Conservation (phyloP, 495 filamentous ascomycete genomes). For the Hypomontagnella monticulosa region DNA sequence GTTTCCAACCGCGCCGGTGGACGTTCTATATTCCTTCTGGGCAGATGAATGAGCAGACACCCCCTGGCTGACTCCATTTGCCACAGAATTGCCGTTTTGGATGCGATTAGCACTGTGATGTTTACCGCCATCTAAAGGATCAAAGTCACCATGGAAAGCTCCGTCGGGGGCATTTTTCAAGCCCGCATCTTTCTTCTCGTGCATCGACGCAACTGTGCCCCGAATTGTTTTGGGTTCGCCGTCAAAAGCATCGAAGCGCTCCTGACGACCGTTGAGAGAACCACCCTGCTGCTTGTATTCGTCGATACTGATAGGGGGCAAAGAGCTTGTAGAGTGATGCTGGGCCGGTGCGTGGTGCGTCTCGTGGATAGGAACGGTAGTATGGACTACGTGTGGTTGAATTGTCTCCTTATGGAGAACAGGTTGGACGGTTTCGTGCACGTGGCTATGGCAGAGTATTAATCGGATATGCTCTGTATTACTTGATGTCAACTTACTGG, state of each 20-base stretch:
- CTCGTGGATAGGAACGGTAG: constrained; percentile 73
- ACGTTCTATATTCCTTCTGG: constrained; percentile 17
- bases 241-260: constrained; percentile 64
- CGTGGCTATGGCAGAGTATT: constrained; percentile 44
- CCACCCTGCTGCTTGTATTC: constrained; percentile 70
- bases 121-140: constrained; percentile 27
- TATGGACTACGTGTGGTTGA: constrained; percentile 72
- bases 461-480: background rate
- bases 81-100: constrained; percentile 3
- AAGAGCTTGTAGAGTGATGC: constrained; percentile 65
- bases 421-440: constrained; percentile 72
- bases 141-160: constrained; percentile 30
- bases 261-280: constrained; percentile 61
- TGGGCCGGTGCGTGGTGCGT: constrained; percentile 68
- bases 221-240: constrained; percentile 64
- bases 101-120: constrained; percentile 8
- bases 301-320: constrained; percentile 68
- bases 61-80: constrained; percentile 1
- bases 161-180: constrained; percentile 21
- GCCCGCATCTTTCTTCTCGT: constrained; percentile 26
- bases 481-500: constrained; percentile 49
- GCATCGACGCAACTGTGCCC: constrained; percentile 39
- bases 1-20: background rate
- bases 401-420: constrained; percentile 72
- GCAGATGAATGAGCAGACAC: constrained; percentile 21